Base-by-base conservation (phyloP, 805 yeast species). In the Ogataea nakhonphanomensis region DNA sequence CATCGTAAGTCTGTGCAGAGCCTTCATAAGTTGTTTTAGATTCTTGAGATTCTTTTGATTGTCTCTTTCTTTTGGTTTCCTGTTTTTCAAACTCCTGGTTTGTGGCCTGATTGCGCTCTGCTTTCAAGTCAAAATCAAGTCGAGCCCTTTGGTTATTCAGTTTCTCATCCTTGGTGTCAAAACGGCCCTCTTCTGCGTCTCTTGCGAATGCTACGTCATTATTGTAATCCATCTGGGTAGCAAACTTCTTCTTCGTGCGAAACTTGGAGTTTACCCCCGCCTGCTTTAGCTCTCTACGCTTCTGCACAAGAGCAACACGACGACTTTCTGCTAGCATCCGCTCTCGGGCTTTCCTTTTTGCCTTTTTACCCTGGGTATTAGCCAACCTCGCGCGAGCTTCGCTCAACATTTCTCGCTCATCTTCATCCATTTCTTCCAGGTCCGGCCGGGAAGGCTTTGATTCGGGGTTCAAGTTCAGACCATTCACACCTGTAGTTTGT, bases 351-450 rank as follows among this genome's bases (percentile, higher is more conserved):
- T 90, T 88, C 43, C 98, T 65, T 43, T 90, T 86, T 0, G 97
- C 96, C 61, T 91, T 91, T 51, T 90, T 89, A 44, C 98, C 99
- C 59, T 84, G 88, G 0, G 97, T 89, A 53, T 88, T 90, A 9
- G 95, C 86, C 48, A 91, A 66, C 51, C 99, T 74, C 1, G 96
- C 95, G 34, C 83, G 74, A 1, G 99, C 99, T 58, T 93, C 99
- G n/a, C 87, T 78, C 7, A 90, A 62, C 96, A 90, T 88, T 59
- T 91, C 97, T 41, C 75, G 66, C 54, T 91, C 96, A 44, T 87
- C 96, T 30, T 88, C 96, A 43, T 81, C 90, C 71, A 88, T 66
- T 21, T 81, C 85, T 10, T 76, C 80, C 2, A 79, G 77, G 63
- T 88, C 95, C 0, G 95, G 95, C 45, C 76, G 71, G 0, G 96